Evolutionary conservation across 2,329 filamentous ascomycete genomes (phyloP), one percentile per base, ranked within the genome.

Genomic region (Botryotinia narcissicola): DNA sequence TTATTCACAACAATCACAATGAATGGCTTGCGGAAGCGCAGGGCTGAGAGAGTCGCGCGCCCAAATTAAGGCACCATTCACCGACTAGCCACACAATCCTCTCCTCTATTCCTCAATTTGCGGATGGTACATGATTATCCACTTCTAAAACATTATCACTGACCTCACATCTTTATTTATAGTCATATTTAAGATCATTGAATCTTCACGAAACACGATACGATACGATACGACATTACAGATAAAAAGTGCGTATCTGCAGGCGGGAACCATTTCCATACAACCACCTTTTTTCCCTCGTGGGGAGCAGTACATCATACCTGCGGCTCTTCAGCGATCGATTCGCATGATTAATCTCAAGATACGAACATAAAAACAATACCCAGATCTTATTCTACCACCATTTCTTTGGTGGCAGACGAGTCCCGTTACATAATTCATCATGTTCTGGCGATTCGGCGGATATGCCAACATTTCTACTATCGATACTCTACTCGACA

Each of bases 391-490:
- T 74, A 48, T 76, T 78, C 76, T 75, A 66, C 77, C 75, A 63
- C 77, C 77, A 40, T 75, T 69, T 48, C 51, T 71, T 68, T 70
- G 76, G 77, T 77, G 79, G 77, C 78, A 78, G 76, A 75, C 78
- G 75, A 80, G 77, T 73, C 75, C 78, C 70, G 73, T 78, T 68
- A 78, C 77, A 75, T 80, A 80, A 78, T 72, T 73, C 91, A 95
- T 84, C 86, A 99, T 99, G 96, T 99, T 99, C 85, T 99, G 96
- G 96, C 92, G 95, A 85, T 99, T 98, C 88, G 95, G 96, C 88
- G 94, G 94, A 82, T 98, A 98, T 88, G 93, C 95, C 87, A 97
- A 94, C 88, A 92, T 97, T 84, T 98, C 95, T 80, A 92, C 95
- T 81, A 94, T 99, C 84, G 96, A 98, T 84, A 94, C 92, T 79